Base-by-base conservation (phyloP, 352 stramenopile genomes). In the Phytophthora chlamydospora region DNA sequence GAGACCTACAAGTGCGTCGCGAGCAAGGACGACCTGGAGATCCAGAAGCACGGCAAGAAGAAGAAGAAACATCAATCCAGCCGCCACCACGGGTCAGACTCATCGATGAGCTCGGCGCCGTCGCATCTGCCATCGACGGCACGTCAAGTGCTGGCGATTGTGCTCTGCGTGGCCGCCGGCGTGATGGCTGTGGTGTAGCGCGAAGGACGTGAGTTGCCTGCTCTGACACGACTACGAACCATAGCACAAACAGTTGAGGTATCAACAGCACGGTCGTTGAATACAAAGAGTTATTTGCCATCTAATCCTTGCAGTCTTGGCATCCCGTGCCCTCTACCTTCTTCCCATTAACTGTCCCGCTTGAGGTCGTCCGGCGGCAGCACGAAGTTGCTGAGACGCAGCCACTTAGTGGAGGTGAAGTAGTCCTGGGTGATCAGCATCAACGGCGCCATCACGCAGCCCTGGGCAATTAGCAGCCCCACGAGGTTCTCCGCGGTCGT, bases 1-100 rank as follows among this genome's bases (percentile, higher is more conserved):
- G 69, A 79, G 2, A 85, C 79, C 16, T 92, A 85, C 71, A 90
- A 92, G 66, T 92, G 83, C 38, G 78, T 88, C 19, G 78, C 80
- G 13, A 89, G 78, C 59, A 76, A 74, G 27, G 67, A 87, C 8
- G 83, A 92, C 19, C 36, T 89, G 53, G 73, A 89, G 6, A 86
- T 85, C 39, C 79, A 86, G 45, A 84, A 81, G 49, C 68, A 83
- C 6, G 76, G 77, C 43, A 73, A 74, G 21, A 72, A 68, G 42
- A 83, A 78, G 49, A 77, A 77, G 65, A 75, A 62, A 42, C 72
- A 71, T 29, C 72, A 73, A 45, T 58, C 44, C 4, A 43, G 42
- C 16, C 62, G 58, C 17, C 24, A 31, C 12, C 36, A 63, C 12
- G 64, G 45, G 17, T 61, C 53, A 10, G 63, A 58, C 11, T 65